Evolutionary conservation across 2,329 filamentous ascomycete species (phyloP).

Genomic region (Apiospora hydei): DNA sequence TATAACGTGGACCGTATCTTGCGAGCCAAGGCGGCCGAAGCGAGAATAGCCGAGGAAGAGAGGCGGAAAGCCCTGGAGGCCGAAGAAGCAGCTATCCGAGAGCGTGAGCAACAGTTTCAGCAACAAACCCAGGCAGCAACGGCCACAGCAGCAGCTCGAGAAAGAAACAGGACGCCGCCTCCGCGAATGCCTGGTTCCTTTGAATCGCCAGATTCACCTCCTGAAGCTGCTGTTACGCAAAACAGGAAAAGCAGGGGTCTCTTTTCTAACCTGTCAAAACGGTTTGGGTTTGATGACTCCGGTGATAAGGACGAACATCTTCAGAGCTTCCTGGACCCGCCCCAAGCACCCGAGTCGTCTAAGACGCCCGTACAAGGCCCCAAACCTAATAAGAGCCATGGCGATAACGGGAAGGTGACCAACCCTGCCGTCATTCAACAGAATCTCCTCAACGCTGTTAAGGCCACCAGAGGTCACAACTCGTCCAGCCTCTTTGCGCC

Average conservation of each 20-base stretch:
- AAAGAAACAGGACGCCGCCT: conserved; percentile 51
- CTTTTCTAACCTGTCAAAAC: conserved; percentile 72
- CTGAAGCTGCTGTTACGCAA: conserved; percentile 36
- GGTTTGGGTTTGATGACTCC: conserved; percentile 69
- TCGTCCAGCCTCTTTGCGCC: conserved; percentile 76
- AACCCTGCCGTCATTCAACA: conserved; percentile 69
- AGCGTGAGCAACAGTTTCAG: conserved; percentile 56
- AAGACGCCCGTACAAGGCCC: conserved; percentile 33
- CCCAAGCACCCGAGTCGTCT: conserved; percentile 32
- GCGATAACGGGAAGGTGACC: conserved; percentile 62
- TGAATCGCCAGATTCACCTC: conserved; percentile 38
- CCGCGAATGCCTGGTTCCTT: conserved; percentile 78
- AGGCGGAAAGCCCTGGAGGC: conserved; percentile 76
- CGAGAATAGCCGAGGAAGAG: conserved; percentile 84
- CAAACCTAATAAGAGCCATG: conserved; percentile 34
- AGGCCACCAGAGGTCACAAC: conserved; percentile 78
- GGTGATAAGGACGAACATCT: conserved; percentile 52
- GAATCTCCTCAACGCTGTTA: conserved; percentile 79
- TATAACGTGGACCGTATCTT: conserved; percentile 98
- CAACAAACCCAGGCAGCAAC: conserved; percentile 51
- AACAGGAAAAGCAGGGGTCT: conserved; percentile 61
- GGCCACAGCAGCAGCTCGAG: conserved; percentile 45
- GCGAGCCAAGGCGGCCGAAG: conserved; percentile 85
- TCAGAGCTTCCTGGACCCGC: conserved; percentile 53
- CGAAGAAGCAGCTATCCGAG: conserved; percentile 73